These are phyloP conservation scores for Chenopodium berlandieri DNA, from an alignment of 148 eudicot genomes.

Conservation along the genomic window DNA sequence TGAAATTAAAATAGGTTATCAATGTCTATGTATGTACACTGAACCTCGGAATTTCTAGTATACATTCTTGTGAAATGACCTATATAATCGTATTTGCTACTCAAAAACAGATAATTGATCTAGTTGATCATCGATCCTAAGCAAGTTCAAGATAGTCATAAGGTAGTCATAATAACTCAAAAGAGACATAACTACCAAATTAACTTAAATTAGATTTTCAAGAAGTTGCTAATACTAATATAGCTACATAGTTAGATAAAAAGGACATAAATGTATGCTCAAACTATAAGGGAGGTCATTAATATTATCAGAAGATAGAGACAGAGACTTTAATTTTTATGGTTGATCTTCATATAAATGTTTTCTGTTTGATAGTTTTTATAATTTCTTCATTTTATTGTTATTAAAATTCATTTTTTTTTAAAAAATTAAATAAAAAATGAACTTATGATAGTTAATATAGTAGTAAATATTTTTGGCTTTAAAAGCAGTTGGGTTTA, in stretches of 20 bases:
- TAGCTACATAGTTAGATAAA: conserved; percentile 18
- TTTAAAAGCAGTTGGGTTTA: conserved; percentile 42
- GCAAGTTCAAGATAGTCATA: background rate
- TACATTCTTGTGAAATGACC: too few relatives aligned
- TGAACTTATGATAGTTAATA: background rate
- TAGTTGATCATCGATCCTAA: background rate
- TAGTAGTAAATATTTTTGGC: conserved; percentile 33
- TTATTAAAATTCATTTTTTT: background rate
- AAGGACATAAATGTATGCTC: conserved; percentile 27
- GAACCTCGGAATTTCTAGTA: too few relatives aligned
- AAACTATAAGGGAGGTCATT: conserved; percentile 38
- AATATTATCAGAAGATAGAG: conserved; percentile 18
- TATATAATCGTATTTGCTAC: too few relatives aligned
- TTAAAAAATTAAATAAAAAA: too few relatives aligned
- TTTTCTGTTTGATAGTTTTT: conserved; percentile 17
- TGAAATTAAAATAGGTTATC: too few relatives aligned
- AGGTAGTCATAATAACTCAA: background rate
- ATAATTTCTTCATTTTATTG: background rate
- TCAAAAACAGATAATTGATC: too few relatives aligned
- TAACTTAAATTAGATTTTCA: conserved; percentile 3
- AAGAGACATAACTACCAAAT: conserved; percentile 10
- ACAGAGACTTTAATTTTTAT: conserved; percentile 30
- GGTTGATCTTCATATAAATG: conserved; percentile 30
- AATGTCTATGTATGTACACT: too few relatives aligned
- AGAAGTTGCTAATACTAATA: conserved; percentile 10